Evolutionary conservation across 768 basidiomycete genomes (phyloP).

Genomic region (Boletus speciosus): DNA sequence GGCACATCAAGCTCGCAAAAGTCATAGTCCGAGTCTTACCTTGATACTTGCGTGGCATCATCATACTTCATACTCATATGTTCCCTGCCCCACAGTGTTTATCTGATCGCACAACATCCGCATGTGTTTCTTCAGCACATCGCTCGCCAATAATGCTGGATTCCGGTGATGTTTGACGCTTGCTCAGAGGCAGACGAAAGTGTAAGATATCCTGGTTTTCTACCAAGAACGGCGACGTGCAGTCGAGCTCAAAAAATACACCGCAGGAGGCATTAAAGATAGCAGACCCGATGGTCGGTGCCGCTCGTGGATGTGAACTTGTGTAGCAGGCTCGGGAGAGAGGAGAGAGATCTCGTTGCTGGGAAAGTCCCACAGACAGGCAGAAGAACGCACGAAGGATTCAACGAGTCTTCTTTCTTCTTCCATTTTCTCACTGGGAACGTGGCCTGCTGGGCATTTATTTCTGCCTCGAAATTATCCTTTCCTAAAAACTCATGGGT

Average conservation of each 20-base stretch:
- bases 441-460: neutral
- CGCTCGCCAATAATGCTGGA: neutral
- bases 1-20: too few species aligned
- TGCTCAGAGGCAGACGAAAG: neutral
- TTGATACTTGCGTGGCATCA: neutral
- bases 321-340: too few species aligned
- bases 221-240: neutral
- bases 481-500: neutral
- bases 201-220: neutral
- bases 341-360: neutral
- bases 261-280: neutral
- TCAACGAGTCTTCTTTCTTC: too few species aligned
- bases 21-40: neutral
- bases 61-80: neutral
- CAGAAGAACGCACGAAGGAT: neutral
- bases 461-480: neutral
- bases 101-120: neutral
- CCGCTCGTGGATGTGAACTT: too few species aligned
- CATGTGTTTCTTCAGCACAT: neutral
- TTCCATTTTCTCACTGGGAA: neutral
- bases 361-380: neutral
- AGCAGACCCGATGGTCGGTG: neutral
- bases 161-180: neutral
- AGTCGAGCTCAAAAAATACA: neutral
- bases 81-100: neutral